Evolutionary conservation across 768 basidiomycete species (phyloP), one percentile per base, ranked within the genome.

Genomic region (Daedaleopsis nitida): DNA sequence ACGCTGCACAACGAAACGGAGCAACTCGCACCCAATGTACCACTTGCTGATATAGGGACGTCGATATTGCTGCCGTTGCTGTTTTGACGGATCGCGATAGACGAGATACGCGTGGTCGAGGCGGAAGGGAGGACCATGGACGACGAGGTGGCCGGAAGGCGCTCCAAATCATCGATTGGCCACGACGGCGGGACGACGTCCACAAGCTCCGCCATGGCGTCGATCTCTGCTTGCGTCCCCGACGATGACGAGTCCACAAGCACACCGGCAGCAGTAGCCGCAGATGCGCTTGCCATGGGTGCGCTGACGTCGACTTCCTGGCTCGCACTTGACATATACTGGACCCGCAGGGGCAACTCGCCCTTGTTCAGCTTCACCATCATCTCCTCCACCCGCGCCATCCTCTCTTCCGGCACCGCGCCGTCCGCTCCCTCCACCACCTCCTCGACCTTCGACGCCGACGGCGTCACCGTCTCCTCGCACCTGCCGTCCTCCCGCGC

Each of bases 21-120:
- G 51, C 67, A 56, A 59, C 66, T 67, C 21, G 58, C 61, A 16
- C 69, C 68, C 65, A 70, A 69, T 13, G 63, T 60, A 27, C 66
- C 58, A 55, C 67, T 68, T 0, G 69, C 69, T 16, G 68, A 65
- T 1, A 68, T 68, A 1, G 66, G 64, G 11, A 70, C 63, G 23
- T 65, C 60, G 38, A 49, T 32, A 3, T 32, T 32, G 27, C 27
- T 32, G 27, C 27, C 27, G 27, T 7, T 32, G 27, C 27, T 32
- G 27, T 32, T 32, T 7, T 32, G 27, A 7, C 27, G 27, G 7
- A 7, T 7, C 27, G 27, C 27, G 7, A 32, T 32, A 7, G 58
- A 39, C 0, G 54, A 24, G 5, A 55, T 4, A 35, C 55, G 57
- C 8, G 51, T 39, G 3, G 55, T 57, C 13, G 58, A 62, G 23